These are phyloP conservation scores for Chlorella sp. DNA, from an alignment of 139 green algal species.

Conservation along the genomic window DNA sequence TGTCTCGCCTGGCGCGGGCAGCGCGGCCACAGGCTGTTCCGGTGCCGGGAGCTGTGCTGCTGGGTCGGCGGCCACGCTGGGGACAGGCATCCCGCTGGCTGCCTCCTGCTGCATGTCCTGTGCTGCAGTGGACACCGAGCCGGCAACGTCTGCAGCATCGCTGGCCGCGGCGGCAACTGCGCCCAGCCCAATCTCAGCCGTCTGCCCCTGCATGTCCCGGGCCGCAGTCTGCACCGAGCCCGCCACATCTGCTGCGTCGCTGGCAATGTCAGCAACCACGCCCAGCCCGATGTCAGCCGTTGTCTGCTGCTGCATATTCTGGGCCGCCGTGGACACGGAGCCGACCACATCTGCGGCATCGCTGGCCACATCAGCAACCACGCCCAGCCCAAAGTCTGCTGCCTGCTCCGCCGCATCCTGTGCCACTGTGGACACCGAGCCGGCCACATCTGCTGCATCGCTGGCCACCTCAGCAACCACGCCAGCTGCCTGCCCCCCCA, in stretches of 20 bases:
- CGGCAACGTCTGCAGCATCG: too few species aligned
- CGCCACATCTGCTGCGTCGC: background rate
- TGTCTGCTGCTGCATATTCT: background rate
- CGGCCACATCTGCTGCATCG: background rate
- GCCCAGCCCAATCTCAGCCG: slow-evolving; percentile 14
- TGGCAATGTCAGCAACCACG: background rate
- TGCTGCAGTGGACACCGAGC: background rate
- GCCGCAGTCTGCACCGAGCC: background rate
- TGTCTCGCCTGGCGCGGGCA: background rate
- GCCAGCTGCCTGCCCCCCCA: background rate
- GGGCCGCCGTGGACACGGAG: background rate
- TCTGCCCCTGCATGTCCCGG: background rate
- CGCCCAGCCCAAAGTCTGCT: background rate
- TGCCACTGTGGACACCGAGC: background rate
- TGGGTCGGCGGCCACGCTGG: background rate
- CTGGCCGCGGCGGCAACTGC: background rate
- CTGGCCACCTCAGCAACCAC: background rate
- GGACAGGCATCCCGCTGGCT: background rate
- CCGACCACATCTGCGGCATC: background rate
- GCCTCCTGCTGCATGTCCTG: background rate
- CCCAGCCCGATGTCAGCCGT: background rate
- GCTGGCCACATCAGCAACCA: background rate
- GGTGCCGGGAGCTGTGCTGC: background rate
- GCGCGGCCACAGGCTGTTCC: background rate
- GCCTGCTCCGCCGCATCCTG: background rate